Base-by-base conservation (phyloP, 495 filamentous ascomycete genomes). In the Hypomontagnella monticulosa region DNA sequence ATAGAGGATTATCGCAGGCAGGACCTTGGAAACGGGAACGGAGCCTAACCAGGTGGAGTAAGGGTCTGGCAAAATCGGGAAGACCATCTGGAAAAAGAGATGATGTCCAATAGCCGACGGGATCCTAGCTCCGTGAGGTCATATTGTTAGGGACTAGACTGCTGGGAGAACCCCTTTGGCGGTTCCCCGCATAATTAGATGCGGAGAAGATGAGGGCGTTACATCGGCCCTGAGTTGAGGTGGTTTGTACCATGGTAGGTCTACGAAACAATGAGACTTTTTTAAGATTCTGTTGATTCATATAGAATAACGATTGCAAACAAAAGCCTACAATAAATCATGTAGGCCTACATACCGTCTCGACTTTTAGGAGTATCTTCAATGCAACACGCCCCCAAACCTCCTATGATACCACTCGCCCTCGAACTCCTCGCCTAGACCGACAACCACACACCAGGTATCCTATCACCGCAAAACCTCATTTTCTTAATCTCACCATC, bases 11-110 rank as follows among this genome's bases (percentile, higher is more conserved):
- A n/a, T 37, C 40, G 44, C 33, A 40, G 57, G 33, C 53, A 56
- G 51, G 52, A 41, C 57, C 52, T 38, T 64, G 56, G 66, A 61
- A 47, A 70, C 57, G 53, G 53, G 49, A 49, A 63, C 57, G 61
- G 61, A 62, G 36, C 62, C 36, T 67, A 49, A 27, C 44, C 49
- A 14, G 8, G 56, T 69, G 66, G 66, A 65, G 66, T 33, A n/a
- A 44, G 44, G 49, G 19, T 33, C 57, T 65, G 67, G 70, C 56
- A 67, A 70, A 72, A 70, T 67, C 32, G 38, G 60, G 51, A 61
- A 38, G 20, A 27, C 38, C 42, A 67, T 72, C 66, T 70, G 70
- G 70, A 67, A 72, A 72, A 72, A 67, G 51, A 20, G 32, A 9
- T 48, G 5, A 27, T 48, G 63, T 42, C 57, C 66, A 61, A 69